Percentiles rank a stretch among this genome's conserved stretches.
Evolutionary conservation across 2,329 filamentous ascomycete genomes (phyloP).

Genomic region (Xylaria polymorpha): DNA sequence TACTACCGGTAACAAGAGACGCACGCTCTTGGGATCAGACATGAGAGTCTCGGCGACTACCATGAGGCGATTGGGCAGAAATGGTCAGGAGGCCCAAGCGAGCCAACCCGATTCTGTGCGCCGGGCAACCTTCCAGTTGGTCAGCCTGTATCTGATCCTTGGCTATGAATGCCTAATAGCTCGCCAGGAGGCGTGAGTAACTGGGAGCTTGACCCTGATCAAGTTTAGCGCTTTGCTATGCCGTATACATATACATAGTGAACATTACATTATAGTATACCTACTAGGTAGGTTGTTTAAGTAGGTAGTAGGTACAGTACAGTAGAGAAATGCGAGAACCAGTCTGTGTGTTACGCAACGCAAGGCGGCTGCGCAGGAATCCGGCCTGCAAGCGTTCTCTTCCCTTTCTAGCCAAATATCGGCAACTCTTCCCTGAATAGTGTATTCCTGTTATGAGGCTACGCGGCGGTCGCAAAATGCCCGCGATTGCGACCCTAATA

Average conservation of each 20-base stretch:
- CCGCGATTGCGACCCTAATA: constrained; percentile 38
- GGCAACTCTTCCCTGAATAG: constrained; percentile 46
- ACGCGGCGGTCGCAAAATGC: constrained; percentile 40
- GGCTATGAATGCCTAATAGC: constrained; percentile 49
- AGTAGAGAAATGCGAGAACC: constrained; percentile 27
- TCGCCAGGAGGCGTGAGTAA: constrained; percentile 46
- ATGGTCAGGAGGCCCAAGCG: constrained; percentile 55
- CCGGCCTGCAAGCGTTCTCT: constrained; percentile 45
- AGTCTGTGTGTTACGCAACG: constrained; percentile 47
- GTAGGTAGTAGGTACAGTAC: too few species aligned
- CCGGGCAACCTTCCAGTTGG: constrained; percentile 60
- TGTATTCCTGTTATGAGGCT: constrained; percentile 43
- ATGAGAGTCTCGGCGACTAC: constrained; percentile 45
- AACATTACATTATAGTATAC: background rate
- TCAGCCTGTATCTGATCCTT: constrained; percentile 51
- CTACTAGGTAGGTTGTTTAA: background rate
- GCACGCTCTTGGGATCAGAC: constrained; percentile 49
- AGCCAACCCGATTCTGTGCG: constrained; percentile 50
- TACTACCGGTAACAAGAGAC: constrained; percentile 19
- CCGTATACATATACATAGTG: constrained; percentile 14
- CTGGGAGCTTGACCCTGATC: constrained; percentile 42
- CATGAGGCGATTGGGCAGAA: constrained; percentile 56
- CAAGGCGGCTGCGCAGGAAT: constrained; percentile 48
- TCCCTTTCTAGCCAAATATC: constrained; percentile 42
- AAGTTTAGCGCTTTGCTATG: constrained; percentile 43